Percentiles rank a stretch among this genome's conserved stretches.
phyloP scores from a whole-genome alignment of 2,329 filamentous ascomycete species.

The Sclerotinia spermophila region DNA sequence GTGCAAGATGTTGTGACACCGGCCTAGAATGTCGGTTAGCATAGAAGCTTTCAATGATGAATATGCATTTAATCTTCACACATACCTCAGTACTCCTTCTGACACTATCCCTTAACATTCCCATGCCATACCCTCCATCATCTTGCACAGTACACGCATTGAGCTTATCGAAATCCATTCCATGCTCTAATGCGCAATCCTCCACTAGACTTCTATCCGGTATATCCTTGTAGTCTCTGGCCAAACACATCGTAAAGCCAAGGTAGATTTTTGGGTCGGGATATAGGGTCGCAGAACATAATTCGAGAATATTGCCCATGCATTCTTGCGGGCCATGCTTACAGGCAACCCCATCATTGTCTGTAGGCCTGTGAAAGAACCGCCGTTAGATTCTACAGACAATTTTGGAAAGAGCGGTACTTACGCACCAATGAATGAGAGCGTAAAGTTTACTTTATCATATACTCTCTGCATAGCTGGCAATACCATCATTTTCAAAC shows the following conservation, averaged over 20 bases:
- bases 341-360: slow-evolving; percentile 80
- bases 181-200: slow-evolving; percentile 87
- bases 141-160: slow-evolving; percentile 80
- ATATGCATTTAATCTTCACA: slow-evolving; percentile 20
- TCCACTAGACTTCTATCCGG: slow-evolving; percentile 75
- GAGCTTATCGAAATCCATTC: slow-evolving; percentile 74
- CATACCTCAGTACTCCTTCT: slow-evolving; percentile 57
- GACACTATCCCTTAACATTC: slow-evolving; percentile 65
- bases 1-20: slow-evolving; percentile 73
- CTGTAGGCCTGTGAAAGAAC: slow-evolving; percentile 50
- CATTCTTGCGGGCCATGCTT: slow-evolving; percentile 88
- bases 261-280: slow-evolving; percentile 83
- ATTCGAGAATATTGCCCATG: slow-evolving; percentile 89
- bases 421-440: slow-evolving; percentile 75
- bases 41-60: not conserved
- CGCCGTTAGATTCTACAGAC: slow-evolving; percentile 8
- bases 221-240: slow-evolving; percentile 70
- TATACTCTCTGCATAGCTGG: slow-evolving; percentile 80
- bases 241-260: slow-evolving; percentile 90
- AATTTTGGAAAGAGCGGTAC: slow-evolving; percentile 47
- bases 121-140: slow-evolving; percentile 66
- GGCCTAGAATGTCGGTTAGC: slow-evolving; percentile 36
- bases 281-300: slow-evolving; percentile 81
- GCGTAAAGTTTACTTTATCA: slow-evolving; percentile 83
- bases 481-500: slow-evolving; percentile 74